Evolutionary conservation across 2,329 filamentous ascomycete species (phyloP), one percentile per base, ranked within the genome.

Genomic region (Monilinia fructigena): DNA sequence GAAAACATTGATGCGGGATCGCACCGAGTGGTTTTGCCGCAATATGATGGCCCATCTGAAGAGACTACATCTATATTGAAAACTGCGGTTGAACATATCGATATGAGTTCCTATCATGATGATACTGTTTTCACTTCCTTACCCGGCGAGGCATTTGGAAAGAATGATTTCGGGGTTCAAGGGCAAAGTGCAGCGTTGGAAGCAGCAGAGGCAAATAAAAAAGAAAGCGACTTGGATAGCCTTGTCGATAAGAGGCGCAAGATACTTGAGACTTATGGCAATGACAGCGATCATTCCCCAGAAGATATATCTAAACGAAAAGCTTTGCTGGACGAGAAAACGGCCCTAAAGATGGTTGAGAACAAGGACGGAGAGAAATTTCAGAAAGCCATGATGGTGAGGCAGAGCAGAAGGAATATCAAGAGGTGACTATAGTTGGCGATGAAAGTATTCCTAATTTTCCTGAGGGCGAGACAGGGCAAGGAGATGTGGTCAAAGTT

Each of bases 321-420:
- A 48, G 35, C 54, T 10, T 65, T 76, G 53, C 38, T 75, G 26
- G 66, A 70, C 16, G 74, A 68, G 69, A 61, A 67, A 2, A 71
- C 71, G 20, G 54, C 28, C 23, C 55, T 59, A 2, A 52, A 52
- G n/a, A 18, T 8, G 31, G 26, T 59, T 18, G n/a, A n/a, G 18
- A 45, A 28, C 16, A 48, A 23, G n/a, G 45, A 61, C 5, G 28
- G n/a, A 0, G n/a, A 0, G 14, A 1, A 7, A 50, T n/a, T 7
- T 26, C n/a, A 12, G 8, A 20, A 12, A 38, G n/a, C 18, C 4
- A 3, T 23, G 28, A 38, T 60, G 45, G 11, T 20, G 28, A 2
- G 4, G 28, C 14, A 61, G 45, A 38, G 10, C 20, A 50, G 14
- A 16, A 16, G 38, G 28, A 14, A 50, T 7, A 50, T 12, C 45